phyloP scores from a whole-genome alignment of 331 rosid species.

The Saraca asoca region DNA sequence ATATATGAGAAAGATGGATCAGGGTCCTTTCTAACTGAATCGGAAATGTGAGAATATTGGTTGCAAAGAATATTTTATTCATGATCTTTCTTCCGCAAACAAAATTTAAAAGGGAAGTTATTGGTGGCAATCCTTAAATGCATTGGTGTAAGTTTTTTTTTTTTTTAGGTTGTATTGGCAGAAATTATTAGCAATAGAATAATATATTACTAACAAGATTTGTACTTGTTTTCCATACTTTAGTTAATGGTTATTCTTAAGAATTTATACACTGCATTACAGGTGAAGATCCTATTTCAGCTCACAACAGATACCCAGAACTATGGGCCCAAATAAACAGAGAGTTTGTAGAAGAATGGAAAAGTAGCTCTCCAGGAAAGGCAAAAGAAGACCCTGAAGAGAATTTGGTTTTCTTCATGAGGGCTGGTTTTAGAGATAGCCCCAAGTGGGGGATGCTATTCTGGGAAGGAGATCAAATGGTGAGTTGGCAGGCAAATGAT shows the following conservation, averaged over 20 bases:
- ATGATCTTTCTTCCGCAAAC: too few relatives aligned
- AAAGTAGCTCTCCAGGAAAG: slow-evolving; percentile 47
- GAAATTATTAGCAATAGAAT: too few relatives aligned
- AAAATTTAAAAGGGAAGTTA: too few relatives aligned
- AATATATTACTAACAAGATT: too few relatives aligned
- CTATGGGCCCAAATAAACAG: slow-evolving; percentile 93
- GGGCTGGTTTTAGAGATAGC: slow-evolving; percentile 93
- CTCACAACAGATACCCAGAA: slow-evolving; percentile 91
- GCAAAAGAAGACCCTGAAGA: slow-evolving; percentile 55
- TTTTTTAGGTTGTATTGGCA: too few relatives aligned
- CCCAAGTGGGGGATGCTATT: slow-evolving; percentile 92
- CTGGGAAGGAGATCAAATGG: slow-evolving; percentile 99
- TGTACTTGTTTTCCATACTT: background rate
- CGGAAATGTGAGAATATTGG: too few relatives aligned
- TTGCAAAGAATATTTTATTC: too few relatives aligned
- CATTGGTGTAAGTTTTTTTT: too few relatives aligned
- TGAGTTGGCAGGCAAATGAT: slow-evolving; percentile 93
- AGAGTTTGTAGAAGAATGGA: slow-evolving; percentile 91
- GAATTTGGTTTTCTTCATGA: slow-evolving; percentile 89
- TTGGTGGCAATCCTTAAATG: too few relatives aligned
- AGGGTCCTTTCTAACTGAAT: too few relatives aligned
- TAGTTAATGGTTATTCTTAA: slow-evolving; percentile 12
- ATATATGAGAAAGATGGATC: too few relatives aligned
- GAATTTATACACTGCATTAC: slow-evolving; percentile 26
- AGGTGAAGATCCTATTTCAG: slow-evolving; percentile 92